These are phyloP conservation scores for Camellia japonica DNA, from an alignment of 148 eudicot genomes.

Conservation along the genomic window DNA sequence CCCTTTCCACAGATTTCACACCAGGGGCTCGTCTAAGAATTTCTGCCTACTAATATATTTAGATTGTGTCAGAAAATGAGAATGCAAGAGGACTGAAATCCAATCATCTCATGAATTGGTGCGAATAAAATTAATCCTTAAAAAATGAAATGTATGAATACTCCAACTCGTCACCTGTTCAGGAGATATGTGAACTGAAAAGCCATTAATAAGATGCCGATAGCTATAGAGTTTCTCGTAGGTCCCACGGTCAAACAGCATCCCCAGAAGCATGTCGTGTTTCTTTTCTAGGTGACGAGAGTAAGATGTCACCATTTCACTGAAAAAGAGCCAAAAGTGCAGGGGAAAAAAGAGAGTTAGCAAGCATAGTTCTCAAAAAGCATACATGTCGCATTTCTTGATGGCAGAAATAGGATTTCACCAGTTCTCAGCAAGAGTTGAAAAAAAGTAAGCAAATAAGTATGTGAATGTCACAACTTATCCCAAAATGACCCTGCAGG, in stretches of 20 bases:
- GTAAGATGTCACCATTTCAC: slow-evolving; percentile 75
- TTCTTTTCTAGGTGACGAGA: slow-evolving; percentile 83
- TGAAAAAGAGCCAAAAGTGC: slow-evolving; percentile 34
- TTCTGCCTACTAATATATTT: slow-evolving; percentile 86
- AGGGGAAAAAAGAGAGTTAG: slow-evolving; percentile 9
- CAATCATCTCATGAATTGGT: background rate
- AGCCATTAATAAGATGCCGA: slow-evolving; percentile 83
- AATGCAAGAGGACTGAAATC: slow-evolving; percentile 9
- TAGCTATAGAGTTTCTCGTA: slow-evolving; percentile 92
- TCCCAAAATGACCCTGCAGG: background rate
- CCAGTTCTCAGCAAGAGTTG: background rate
- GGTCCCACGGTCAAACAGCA: slow-evolving; percentile 71
- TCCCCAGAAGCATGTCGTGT: slow-evolving; percentile 91
- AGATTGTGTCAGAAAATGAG: slow-evolving; percentile 37
- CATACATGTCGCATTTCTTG: background rate
- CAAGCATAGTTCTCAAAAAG: slow-evolving; percentile 1
- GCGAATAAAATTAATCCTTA: background rate
- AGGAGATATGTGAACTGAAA: slow-evolving; percentile 80
- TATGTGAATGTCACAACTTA: background rate
- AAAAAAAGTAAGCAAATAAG: background rate
- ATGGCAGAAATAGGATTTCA: background rate
- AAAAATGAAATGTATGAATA: background rate
- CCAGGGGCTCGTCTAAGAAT: slow-evolving; percentile 77
- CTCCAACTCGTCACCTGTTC: slow-evolving; percentile 72
- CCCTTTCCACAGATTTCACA: slow-evolving; percentile 85